Base-by-base conservation (phyloP, 768 basidiomycete genomes). In the Gloeophyllum trabeum region DNA sequence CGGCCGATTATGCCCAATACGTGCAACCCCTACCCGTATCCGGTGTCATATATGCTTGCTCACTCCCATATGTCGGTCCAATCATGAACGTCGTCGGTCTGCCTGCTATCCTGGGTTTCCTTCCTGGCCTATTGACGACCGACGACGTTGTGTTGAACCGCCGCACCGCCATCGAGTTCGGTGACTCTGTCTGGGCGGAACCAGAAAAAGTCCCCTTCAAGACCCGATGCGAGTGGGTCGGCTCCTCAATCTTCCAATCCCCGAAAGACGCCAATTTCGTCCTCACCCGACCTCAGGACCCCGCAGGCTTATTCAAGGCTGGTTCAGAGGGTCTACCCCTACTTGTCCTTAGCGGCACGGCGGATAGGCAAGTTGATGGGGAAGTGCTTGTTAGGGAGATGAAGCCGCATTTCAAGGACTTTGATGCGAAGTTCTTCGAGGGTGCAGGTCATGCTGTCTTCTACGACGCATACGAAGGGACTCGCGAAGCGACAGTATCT, bases 401-500 rank as follows among this genome's bases (percentile, higher is more conserved):
- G 50, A 44, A 48, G 42, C 53, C 55, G 10, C 50, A 60, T 44
- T 65, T 65, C 54, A 61, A 53, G 43, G 50, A 64, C 36, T 41
- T 57, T 22, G 58, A 63, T 40, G 48, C 48, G 18, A 46, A 55
- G 39, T 46, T 51, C 36, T 47, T 63, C 42, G 47, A 52, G 22
- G 61, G 55, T 23, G 58, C 58, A 19, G 51, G 58, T 18, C 65
- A 67, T 43, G 54, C 58, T 1, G 24, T 59, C 12, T 62, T 62
- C 42, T 53, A 61, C 26, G 63, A 64, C 32, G 46, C n/a, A n/a
- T n/a, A n/a, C n/a, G n/a, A n/a, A n/a, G n/a, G n/a, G n/a, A n/a
- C n/a, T n/a, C n/a, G n/a, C n/a, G n/a, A n/a, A n/a, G n/a, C n/a
- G n/a, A n/a, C n/a, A n/a, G n/a, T n/a, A n/a, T n/a, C n/a, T n/a